These are phyloP conservation scores for Pyrenophora graminea DNA, from an alignment of 2,329 filamentous ascomycete species.

Conservation along the genomic window DNA sequence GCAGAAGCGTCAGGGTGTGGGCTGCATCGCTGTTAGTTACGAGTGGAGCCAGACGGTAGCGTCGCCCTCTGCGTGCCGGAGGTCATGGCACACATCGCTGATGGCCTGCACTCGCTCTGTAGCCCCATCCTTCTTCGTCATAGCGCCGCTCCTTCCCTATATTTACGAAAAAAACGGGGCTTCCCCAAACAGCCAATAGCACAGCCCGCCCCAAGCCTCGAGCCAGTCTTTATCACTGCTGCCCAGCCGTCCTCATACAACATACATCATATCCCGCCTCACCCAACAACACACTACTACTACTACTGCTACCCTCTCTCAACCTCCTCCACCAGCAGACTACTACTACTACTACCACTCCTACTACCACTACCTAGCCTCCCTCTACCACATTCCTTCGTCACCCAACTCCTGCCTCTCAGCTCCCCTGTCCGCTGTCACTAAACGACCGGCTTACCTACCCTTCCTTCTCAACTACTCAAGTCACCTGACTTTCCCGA, in stretches of 20 bases:
- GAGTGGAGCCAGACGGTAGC: conserved; percentile 31
- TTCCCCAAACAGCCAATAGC: conserved; percentile 34
- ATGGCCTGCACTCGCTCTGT: conserved; percentile 38
- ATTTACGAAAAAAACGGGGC: conserved; percentile 43
- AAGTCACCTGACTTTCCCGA: conserved; percentile 29
- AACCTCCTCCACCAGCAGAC: background rate
- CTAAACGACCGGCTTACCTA: conserved; percentile 7
- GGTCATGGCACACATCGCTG: conserved; percentile 34
- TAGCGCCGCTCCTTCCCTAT: conserved; percentile 45
- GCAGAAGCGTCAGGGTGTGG: conserved; percentile 20
- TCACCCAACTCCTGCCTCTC: conserved; percentile 15
- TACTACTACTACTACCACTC: conserved; percentile 13
- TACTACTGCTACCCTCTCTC: conserved; percentile 4
- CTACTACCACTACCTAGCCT: conserved; percentile 21
- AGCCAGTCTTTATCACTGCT: conserved; percentile 38
- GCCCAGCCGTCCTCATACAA: conserved; percentile 43
- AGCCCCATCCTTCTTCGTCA: conserved; percentile 44
- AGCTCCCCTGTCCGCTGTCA: conserved; percentile 16
- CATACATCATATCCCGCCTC: conserved; percentile 47
- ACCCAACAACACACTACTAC: conserved; percentile 14
- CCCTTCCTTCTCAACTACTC: conserved; percentile 8
- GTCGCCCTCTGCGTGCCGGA: conserved; percentile 28
- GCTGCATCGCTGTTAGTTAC: conserved; percentile 6
- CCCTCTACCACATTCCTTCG: conserved; percentile 30
- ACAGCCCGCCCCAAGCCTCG: conserved; percentile 16